Evolutionary conservation across 2,329 filamentous ascomycete genomes (phyloP).

Genomic region (Delphinella strobiligena): DNA sequence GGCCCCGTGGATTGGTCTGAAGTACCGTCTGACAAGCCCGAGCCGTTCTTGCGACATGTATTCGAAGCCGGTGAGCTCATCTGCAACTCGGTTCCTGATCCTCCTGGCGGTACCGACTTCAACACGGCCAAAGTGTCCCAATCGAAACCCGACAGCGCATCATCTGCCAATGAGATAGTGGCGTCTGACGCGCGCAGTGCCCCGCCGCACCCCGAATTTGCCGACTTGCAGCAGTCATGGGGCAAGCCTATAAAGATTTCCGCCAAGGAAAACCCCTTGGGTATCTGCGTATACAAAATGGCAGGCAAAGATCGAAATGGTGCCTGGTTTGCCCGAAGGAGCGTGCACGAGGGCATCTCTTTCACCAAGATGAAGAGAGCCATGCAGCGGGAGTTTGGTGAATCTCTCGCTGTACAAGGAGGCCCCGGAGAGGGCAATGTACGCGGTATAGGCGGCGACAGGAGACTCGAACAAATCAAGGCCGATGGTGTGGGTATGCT

Average conservation of each 20-base stretch:
- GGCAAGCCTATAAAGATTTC: slow-evolving; percentile 67
- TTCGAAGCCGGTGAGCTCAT: slow-evolving; percentile 54
- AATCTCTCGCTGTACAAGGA: slow-evolving; percentile 60
- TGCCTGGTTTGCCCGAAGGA: slow-evolving; percentile 79
- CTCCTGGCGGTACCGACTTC: slow-evolving; percentile 34
- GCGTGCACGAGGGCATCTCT: slow-evolving; percentile 64
- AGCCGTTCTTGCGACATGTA: slow-evolving; percentile 26
- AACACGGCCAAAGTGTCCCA: slow-evolving; percentile 41
- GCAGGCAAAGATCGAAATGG: slow-evolving; percentile 68
- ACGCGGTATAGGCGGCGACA: slow-evolving; percentile 75
- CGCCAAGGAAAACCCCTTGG: slow-evolving; percentile 60
- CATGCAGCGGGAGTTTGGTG: slow-evolving; percentile 66
- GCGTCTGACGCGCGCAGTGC: slow-evolving; percentile 38
- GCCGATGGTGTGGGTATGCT: slow-evolving; percentile 50
- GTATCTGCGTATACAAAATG: slow-evolving; percentile 70
- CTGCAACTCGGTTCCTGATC: slow-evolving; percentile 61
- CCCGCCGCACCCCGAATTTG: slow-evolving; percentile 40
- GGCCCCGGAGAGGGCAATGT: slow-evolving; percentile 63
- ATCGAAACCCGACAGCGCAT: slow-evolving; percentile 42
- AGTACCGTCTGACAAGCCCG: slow-evolving; percentile 30
- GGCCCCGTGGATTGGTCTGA: slow-evolving; percentile 32
- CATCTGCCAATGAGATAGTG: slow-evolving; percentile 39
- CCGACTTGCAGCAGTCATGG: slow-evolving; percentile 67
- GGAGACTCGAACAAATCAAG: slow-evolving; percentile 51
- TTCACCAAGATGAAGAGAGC: slow-evolving; percentile 70